Base-by-base conservation (phyloP, 129 eudicot species). In the Centrapalus pauciflorus region DNA sequence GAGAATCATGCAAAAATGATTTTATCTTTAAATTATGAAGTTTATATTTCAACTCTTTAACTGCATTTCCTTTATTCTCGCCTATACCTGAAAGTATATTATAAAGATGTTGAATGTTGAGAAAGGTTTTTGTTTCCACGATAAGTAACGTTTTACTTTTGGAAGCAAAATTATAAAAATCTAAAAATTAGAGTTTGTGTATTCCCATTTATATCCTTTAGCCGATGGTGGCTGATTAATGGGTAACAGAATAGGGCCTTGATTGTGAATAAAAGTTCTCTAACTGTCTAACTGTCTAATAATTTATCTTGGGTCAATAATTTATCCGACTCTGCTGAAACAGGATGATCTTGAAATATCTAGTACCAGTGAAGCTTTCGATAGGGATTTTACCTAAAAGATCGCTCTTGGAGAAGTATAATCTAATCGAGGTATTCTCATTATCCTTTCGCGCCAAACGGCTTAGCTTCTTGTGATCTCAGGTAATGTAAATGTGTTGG, bases 341-440 rank as follows among this genome's bases (percentile, higher is more conserved):
- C 69, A 93, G 98, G 92, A 93, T 88, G 98, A 93, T 93, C 61
- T 79, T 93, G 81, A 93, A 88, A 72, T 93, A 93, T 77, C 75
- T 93, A 79, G 79, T 93, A 72, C 98, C 98, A 14, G 98, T 93
- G 72, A 93, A 93, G 89, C 98, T 93, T 70, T 93, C 98, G 4
- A 83, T 93, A 38, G 98, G 96, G 69, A 93, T 93, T 68, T 79
- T 93, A 79, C 96, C 98, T 10, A 73, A 71, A 71, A 79, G 70
- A 41, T 74, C 76, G 26, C 87, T 93, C 38, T 84, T 93, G 28
- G 83, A 80, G 83, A 85, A 82, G 74, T 86, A 79, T 72, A 93
- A 78, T 28, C 83, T 90, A 26, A 34, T 75, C 66, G 97, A 90
- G 97, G 97, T 90, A 80, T 64, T 73, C 25, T 40, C 10, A 35